phyloP scores from a whole-genome alignment of 139 green algal species.

The Chlorokybus atmophyticus region DNA sequence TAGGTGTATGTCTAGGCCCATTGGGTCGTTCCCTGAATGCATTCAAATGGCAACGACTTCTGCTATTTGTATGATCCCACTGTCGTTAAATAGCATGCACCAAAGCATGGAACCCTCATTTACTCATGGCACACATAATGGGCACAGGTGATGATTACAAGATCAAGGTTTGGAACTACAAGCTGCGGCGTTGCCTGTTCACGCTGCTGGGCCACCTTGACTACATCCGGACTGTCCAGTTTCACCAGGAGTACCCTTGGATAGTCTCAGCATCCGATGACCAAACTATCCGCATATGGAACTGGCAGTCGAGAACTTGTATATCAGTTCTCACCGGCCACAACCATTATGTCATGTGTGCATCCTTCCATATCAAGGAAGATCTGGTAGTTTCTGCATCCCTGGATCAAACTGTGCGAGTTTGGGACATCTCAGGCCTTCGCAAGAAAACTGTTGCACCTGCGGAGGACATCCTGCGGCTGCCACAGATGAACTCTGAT shows the following conservation, averaged over 20 bases:
- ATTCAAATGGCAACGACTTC: too few relatives aligned
- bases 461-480: constrained; percentile 69
- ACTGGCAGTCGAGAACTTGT: constrained; percentile 93
- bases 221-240: constrained; percentile 96
- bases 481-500: constrained; percentile 77
- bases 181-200: constrained; percentile 91
- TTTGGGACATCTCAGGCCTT: constrained; percentile 96
- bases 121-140: too few relatives aligned
- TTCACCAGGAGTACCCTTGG: constrained; percentile 86
- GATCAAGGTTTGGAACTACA: constrained; percentile 99
- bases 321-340: constrained; percentile 96
- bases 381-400: constrained; percentile 80
- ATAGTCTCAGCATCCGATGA: constrained; percentile 93
- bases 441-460: constrained; percentile 85
- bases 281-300: constrained; percentile 97
- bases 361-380: constrained; percentile 92
- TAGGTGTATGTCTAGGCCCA: too few relatives aligned
- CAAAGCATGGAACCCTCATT: too few relatives aligned
- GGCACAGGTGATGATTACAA: constrained; percentile 89
- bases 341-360: constrained; percentile 99
- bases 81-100: too few relatives aligned
- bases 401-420: constrained; percentile 90
- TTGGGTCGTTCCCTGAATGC: too few relatives aligned
- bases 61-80: too few relatives aligned
- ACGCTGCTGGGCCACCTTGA: constrained; percentile 97